A percentile compares a stretch with the other conserved stretches of the same genome.
phyloP scores from a whole-genome alignment of 345 rosid species.

The Triadica sebifera region DNA sequence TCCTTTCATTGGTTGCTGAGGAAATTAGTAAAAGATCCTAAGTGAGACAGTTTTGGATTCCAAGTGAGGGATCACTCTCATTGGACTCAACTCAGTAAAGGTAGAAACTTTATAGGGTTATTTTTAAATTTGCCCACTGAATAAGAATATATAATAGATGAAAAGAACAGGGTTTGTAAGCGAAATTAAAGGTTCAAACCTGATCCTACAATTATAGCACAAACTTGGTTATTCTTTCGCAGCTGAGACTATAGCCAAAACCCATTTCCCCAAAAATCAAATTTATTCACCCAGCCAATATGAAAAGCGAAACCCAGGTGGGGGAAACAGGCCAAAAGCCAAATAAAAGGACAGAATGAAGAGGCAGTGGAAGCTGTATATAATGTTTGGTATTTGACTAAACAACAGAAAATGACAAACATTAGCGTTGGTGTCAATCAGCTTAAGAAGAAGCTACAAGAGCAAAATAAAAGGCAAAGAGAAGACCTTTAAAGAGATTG shows the following conservation, averaged over 20 bases:
- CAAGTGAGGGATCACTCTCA: not conserved
- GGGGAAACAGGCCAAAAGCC: not conserved
- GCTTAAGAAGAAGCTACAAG: not conserved
- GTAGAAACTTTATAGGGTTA: not conserved
- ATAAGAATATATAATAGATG: not conserved
- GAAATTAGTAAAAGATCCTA: not conserved
- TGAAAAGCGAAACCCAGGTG: slow-evolving; percentile 22
- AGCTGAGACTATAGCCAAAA: slow-evolving; percentile 17
- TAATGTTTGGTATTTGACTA: slow-evolving; percentile 8
- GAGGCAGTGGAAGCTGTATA: not conserved
- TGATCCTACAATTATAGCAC: not conserved
- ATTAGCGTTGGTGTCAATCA: not conserved
- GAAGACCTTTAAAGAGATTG: not conserved
- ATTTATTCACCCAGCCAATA: slow-evolving; percentile 7
- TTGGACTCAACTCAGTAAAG: not conserved
- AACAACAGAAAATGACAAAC: slow-evolving; percentile 18
- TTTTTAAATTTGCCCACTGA: not conserved
- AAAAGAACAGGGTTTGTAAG: slow-evolving; percentile 6
- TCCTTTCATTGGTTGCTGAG: not conserved
- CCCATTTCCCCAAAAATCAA: slow-evolving; percentile 12
- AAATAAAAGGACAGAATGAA: slow-evolving; percentile 6
- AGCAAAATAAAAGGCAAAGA: not conserved
- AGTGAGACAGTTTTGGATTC: not conserved
- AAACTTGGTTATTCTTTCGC: not conserved
- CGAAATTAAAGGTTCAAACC: slow-evolving; percentile 23